phyloP scores from a whole-genome alignment of 148 eudicot genomes.

The Nepenthes mirabilis region DNA sequence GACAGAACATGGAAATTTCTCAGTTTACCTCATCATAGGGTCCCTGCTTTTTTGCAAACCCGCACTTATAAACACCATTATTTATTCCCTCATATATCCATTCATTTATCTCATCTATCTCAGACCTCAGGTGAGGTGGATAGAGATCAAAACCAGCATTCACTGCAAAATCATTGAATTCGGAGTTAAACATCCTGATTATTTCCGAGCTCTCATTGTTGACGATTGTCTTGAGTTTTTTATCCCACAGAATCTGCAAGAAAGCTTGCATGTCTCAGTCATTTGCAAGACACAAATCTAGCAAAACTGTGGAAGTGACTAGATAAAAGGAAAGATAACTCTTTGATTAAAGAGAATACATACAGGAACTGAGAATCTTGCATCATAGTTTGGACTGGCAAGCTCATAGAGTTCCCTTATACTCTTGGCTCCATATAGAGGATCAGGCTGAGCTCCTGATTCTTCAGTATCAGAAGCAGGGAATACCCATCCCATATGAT shows the following conservation, averaged over 20 bases:
- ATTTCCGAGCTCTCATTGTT: conserved; percentile 89
- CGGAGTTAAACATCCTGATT: conserved; percentile 75
- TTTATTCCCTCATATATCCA: conserved; percentile 62
- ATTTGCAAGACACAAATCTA: too few species aligned
- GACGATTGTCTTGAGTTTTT: conserved; percentile 65
- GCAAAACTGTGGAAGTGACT: too few species aligned
- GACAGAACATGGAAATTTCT: neutral
- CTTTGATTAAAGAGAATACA: too few species aligned
- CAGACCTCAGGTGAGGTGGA: conserved; percentile 48
- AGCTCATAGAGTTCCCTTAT: too few species aligned
- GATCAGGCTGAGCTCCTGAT: too few species aligned
- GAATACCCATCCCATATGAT: too few species aligned
- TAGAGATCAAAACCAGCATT: conserved; percentile 60
- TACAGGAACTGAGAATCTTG: too few species aligned
- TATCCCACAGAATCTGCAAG: conserved; percentile 50
- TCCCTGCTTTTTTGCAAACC: conserved; percentile 77
- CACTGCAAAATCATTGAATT: conserved; percentile 70
- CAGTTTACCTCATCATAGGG: conserved; percentile 59
- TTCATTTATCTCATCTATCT: conserved; percentile 64
- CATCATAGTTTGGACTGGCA: too few species aligned
- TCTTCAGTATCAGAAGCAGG: too few species aligned
- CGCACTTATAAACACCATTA: conserved; percentile 88
- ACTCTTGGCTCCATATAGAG: too few species aligned
- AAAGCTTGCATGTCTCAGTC: neutral
- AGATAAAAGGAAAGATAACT: too few species aligned